These are phyloP conservation scores for Leccinum pachyderme DNA, from an alignment of 1,284 basidiomycete species.

Conservation along the genomic window DNA sequence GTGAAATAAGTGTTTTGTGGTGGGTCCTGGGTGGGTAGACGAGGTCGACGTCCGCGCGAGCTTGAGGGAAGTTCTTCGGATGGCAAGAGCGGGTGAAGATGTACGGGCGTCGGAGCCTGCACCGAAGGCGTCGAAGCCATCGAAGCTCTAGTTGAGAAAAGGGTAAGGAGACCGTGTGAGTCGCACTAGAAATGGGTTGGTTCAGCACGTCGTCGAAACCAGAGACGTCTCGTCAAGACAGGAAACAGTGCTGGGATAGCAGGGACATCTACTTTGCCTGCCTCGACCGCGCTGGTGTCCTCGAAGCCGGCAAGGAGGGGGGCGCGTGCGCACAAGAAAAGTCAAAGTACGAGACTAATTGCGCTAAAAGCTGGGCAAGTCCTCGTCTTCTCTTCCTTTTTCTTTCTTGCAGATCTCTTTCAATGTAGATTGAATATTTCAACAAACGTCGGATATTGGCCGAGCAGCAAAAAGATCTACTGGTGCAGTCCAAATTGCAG, in stretches of 20 bases:
- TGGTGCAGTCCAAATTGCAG: slow-evolving; percentile 56
- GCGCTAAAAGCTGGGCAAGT: slow-evolving; percentile 83
- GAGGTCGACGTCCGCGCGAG: slow-evolving; percentile 42
- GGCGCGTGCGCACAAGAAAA: slow-evolving; percentile 52
- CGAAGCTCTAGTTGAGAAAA: background rate
- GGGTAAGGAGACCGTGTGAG: slow-evolving; percentile 13
- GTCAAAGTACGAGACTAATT: slow-evolving; percentile 58
- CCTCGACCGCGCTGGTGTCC: slow-evolving; percentile 59
- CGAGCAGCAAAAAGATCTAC: slow-evolving; percentile 66
- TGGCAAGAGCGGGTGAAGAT: slow-evolving; percentile 62
- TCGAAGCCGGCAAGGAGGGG: slow-evolving; percentile 69
- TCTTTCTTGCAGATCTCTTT: background rate
- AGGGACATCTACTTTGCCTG: slow-evolving; percentile 78
- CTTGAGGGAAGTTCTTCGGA: slow-evolving; percentile 43
- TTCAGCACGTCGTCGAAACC: slow-evolving; percentile 27
- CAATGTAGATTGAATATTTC: slow-evolving; percentile 73
- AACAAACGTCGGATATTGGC: slow-evolving; percentile 76
- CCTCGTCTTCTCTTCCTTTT: background rate
- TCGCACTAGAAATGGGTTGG: slow-evolving; percentile 24
- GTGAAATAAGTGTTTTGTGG: slow-evolving; percentile 51
- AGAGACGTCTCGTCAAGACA: slow-evolving; percentile 49
- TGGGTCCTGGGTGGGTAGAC: slow-evolving; percentile 24
- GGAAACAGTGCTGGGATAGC: slow-evolving; percentile 73
- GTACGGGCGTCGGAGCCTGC: slow-evolving; percentile 48
- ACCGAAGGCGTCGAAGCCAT: slow-evolving; percentile 36